These are phyloP conservation scores for Globisporangium iwayamae DNA, from an alignment of 352 stramenopile species.

Conservation along the genomic window DNA sequence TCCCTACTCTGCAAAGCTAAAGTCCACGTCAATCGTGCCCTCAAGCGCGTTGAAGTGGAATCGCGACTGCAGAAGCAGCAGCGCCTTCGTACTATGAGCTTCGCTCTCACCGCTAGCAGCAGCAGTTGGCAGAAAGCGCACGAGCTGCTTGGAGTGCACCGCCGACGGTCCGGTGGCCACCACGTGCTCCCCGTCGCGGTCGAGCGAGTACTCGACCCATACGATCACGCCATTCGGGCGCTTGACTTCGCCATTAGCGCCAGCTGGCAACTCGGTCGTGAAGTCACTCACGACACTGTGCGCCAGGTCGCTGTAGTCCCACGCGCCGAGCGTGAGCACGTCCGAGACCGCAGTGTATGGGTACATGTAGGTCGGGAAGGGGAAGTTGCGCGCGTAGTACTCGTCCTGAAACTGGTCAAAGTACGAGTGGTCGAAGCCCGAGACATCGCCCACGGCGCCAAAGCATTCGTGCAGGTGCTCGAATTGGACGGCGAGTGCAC, in stretches of 20 bases:
- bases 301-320: constrained; percentile 39
- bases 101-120: not conserved
- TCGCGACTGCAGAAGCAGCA: constrained; percentile 17
- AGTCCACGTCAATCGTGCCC: constrained; percentile 52
- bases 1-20: constrained; percentile 22
- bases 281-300: constrained; percentile 31
- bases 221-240: constrained; percentile 62
- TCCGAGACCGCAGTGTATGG: constrained; percentile 37
- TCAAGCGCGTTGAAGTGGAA: constrained; percentile 60
- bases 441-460: constrained; percentile 60
- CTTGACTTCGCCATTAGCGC: not conserved
- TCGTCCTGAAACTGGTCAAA: constrained; percentile 74
- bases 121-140: constrained; percentile 49
- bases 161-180: constrained; percentile 54
- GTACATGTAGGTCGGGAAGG: constrained; percentile 84
- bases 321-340: constrained; percentile 41
- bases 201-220: constrained; percentile 68
- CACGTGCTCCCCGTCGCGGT: constrained; percentile 35
- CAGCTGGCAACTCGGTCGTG: constrained; percentile 13
- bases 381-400: constrained; percentile 74
- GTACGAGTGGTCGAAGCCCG: constrained; percentile 64
- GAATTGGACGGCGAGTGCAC: constrained; percentile 62
- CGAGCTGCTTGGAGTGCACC: constrained; percentile 69
- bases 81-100: not conserved
- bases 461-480: constrained; percentile 78